Conservation (phyloP, 2,329 filamentous ascomycete genomes). For the Nannizzia gypsea region DNA sequence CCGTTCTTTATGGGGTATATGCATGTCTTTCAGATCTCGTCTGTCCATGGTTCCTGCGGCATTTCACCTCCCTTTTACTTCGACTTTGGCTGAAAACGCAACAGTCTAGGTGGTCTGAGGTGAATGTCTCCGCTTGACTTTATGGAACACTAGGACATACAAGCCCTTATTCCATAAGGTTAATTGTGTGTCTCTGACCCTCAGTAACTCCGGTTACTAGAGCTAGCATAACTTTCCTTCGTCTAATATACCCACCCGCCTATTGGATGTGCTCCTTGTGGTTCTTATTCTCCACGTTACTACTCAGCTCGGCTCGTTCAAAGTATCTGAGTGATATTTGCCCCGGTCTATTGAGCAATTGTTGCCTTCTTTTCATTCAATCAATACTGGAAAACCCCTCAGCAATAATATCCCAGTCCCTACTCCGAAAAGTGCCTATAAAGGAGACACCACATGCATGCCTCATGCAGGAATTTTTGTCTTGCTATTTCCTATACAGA, state of each 20-base stretch:
- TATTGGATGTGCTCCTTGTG: background rate
- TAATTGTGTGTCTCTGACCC: background rate
- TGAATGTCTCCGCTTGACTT: background rate
- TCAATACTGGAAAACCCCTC: background rate
- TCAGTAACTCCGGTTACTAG: background rate
- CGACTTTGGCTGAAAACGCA: background rate
- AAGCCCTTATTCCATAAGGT: background rate
- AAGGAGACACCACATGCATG: background rate
- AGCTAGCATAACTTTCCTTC: background rate
- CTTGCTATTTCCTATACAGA: background rate
- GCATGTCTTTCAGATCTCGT: background rate
- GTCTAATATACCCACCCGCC: background rate
- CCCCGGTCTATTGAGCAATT: slow-evolving; percentile 8
- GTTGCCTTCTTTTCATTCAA: background rate
- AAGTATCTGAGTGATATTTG: slow-evolving; percentile 5
- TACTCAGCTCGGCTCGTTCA: background rate
- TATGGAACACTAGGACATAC: background rate
- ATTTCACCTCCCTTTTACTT: background rate
- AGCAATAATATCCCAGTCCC: background rate
- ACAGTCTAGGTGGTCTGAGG: background rate
- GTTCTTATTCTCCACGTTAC: background rate
- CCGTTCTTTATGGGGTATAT: background rate
- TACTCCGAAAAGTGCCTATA: background rate
- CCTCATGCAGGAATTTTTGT: background rate
- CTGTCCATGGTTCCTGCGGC: background rate